Evolutionary conservation across 306 rosid species (phyloP).

Genomic region (Acmispon strigosus): DNA sequence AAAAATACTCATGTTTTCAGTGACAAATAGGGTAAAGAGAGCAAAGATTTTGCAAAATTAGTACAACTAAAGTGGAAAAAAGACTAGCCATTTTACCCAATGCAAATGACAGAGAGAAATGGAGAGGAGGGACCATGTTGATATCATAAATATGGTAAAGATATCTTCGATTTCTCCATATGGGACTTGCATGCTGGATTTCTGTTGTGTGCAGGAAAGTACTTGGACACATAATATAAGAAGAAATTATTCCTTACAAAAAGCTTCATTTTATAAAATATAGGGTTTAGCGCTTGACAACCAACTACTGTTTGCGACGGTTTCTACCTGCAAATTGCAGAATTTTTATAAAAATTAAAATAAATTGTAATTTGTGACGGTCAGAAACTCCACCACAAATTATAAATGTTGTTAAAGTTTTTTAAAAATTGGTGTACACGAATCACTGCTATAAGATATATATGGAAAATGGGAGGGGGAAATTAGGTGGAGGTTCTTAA

Average conservation of each 20-base stretch:
- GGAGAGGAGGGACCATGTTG: constrained; percentile 16
- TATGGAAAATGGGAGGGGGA: background rate
- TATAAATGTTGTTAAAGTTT: too few species aligned
- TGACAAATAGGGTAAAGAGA: background rate
- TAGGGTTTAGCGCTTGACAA: too few species aligned
- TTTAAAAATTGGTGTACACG: too few species aligned
- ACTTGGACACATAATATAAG: constrained; percentile 17
- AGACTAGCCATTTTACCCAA: constrained; percentile 8
- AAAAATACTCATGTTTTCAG: background rate
- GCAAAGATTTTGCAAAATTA: constrained; percentile 2
- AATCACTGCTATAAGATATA: background rate
- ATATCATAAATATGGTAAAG: constrained; percentile 20
- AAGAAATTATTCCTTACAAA: constrained; percentile 2
- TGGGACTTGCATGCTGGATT: constrained; percentile 29
- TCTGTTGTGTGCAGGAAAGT: constrained; percentile 26
- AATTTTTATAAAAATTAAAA: too few species aligned
- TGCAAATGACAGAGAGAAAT: background rate
- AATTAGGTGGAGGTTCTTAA: background rate
- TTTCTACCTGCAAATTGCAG: too few species aligned
- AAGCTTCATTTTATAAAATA: background rate
- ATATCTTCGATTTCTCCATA: constrained; percentile 22
- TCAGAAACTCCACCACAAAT: too few species aligned
- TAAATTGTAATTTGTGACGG: too few species aligned
- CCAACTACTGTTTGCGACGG: too few species aligned
- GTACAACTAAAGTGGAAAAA: background rate